These are phyloP conservation scores for Fonsecaea nubica DNA, from an alignment of 2,329 filamentous ascomycete species.

Conservation along the genomic window DNA sequence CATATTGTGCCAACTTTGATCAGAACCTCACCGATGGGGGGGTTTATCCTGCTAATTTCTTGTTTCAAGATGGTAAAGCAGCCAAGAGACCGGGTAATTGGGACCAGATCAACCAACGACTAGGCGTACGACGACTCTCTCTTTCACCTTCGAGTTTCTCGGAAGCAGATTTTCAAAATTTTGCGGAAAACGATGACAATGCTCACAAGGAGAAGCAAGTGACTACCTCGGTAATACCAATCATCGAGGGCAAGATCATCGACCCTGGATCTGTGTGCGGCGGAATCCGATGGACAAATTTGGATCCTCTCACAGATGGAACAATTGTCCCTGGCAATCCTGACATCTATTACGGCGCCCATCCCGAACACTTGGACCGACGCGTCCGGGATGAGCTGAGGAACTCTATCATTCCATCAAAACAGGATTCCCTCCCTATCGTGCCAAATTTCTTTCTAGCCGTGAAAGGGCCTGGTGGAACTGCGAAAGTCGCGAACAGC, in stretches of 20 bases:
- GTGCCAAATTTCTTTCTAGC: constrained; percentile 48
- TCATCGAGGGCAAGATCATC: constrained; percentile 17
- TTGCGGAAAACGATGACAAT: constrained; percentile 4
- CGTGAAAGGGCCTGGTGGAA: constrained; percentile 48
- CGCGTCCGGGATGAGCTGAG: constrained; percentile 40
- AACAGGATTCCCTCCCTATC: not conserved
- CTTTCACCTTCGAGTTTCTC: constrained; percentile 24
- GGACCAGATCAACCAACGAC: constrained; percentile 32
- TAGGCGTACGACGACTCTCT: constrained; percentile 13
- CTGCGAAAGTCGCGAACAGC: constrained; percentile 42
- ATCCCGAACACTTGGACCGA: constrained; percentile 42
- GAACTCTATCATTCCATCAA: constrained; percentile 4
- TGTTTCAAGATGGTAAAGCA: constrained; percentile 39
- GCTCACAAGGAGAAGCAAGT: constrained; percentile 47
- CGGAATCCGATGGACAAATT: constrained; percentile 46
- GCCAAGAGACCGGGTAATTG: constrained; percentile 44
- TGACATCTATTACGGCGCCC: constrained; percentile 45
- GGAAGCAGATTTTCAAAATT: constrained; percentile 19
- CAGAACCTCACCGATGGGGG: constrained; percentile 47
- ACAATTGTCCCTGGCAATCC: constrained; percentile 40
- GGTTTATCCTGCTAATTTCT: constrained; percentile 43
- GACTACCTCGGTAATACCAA: constrained; percentile 45
- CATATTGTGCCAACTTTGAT: constrained; percentile 47
- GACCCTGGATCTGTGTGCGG: constrained; percentile 38
- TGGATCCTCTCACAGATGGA: constrained; percentile 46